Percentiles rank a stretch among this genome's conserved stretches.
Evolutionary conservation across 1,284 basidiomycete genomes (phyloP).

Genomic region (Puccinia hordei): DNA sequence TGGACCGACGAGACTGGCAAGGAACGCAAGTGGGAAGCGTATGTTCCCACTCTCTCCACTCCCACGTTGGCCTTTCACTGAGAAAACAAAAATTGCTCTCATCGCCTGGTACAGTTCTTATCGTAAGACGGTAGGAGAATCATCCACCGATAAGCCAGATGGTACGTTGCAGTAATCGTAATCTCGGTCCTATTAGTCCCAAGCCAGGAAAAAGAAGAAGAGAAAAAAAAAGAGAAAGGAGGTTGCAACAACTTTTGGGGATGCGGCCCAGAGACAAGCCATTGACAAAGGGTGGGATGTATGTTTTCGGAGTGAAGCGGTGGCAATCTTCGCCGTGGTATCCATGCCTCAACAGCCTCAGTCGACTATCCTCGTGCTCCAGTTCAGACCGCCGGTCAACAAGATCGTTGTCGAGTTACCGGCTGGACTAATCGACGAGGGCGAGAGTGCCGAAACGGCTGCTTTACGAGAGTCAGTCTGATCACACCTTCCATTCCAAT

Average conservation of each 20-base stretch:
- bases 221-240: not conserved
- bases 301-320: constrained; percentile 48
- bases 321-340: constrained; percentile 58
- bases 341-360: constrained; percentile 55
- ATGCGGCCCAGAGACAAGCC: no score
- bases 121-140: not conserved
- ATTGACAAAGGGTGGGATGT: not conserved
- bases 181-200: not conserved
- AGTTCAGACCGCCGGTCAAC: constrained; percentile 30
- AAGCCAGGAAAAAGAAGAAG: not conserved
- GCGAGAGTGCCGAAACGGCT: constrained; percentile 57
- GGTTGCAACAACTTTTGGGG: not conserved
- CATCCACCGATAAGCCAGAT: not conserved
- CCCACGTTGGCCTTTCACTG: not conserved
- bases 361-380: constrained; percentile 56
- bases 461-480: constrained; percentile 55
- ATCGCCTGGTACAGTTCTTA: not conserved
- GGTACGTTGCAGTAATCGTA: not conserved
- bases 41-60: constrained; percentile 52
- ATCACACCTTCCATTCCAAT: not conserved
- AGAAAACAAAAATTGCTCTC: not conserved
- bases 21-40: constrained; percentile 58
- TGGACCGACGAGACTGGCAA: constrained; percentile 58
- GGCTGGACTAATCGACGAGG: constrained; percentile 58
- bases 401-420: constrained; percentile 58